Evolutionary conservation across 2,329 filamentous ascomycete genomes (phyloP).

Genomic region (Apiospora rasikravindrae): DNA sequence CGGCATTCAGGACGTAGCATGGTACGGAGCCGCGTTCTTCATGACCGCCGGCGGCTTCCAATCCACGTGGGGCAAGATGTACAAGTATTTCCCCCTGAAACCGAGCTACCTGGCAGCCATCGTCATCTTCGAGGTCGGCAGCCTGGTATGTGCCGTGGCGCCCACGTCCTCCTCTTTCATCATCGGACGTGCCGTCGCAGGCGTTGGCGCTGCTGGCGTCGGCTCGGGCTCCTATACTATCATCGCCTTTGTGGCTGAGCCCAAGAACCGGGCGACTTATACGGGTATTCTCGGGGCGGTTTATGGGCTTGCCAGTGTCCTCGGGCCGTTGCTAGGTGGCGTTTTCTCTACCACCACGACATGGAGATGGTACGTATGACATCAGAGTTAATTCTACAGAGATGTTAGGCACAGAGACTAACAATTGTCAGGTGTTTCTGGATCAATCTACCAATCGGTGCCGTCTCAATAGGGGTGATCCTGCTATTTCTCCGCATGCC

Average conservation of each 20-base stretch:
- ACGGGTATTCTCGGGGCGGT: not conserved
- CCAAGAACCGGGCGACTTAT: not conserved
- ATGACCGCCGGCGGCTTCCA: conserved; percentile 39
- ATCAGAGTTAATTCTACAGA: too few species aligned
- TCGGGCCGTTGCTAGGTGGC: not conserved
- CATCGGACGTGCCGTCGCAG: conserved; percentile 43
- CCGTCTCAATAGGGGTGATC: conserved; percentile 21
- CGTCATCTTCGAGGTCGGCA: conserved; percentile 45
- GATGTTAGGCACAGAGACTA: too few species aligned
- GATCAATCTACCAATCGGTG: conserved; percentile 32
- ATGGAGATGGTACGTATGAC: too few species aligned
- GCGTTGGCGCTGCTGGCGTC: conserved; percentile 42
- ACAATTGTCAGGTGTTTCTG: conserved; percentile 24
- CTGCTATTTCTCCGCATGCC: conserved; percentile 23
- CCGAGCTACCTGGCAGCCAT: conserved; percentile 39
- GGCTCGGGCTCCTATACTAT: conserved; percentile 15
- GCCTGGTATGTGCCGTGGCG: conserved; percentile 41
- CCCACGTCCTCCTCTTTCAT: conserved; percentile 40
- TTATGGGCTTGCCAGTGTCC: not conserved
- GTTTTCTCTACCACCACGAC: not conserved
- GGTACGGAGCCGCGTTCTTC: conserved; percentile 46
- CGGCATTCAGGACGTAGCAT: conserved; percentile 45
- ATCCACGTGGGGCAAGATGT: conserved; percentile 38
- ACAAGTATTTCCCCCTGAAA: conserved; percentile 42
- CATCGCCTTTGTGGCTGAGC: not conserved